phyloP scores from a whole-genome alignment of 2,329 filamentous ascomycete genomes.

The Ophiostoma montium region DNA sequence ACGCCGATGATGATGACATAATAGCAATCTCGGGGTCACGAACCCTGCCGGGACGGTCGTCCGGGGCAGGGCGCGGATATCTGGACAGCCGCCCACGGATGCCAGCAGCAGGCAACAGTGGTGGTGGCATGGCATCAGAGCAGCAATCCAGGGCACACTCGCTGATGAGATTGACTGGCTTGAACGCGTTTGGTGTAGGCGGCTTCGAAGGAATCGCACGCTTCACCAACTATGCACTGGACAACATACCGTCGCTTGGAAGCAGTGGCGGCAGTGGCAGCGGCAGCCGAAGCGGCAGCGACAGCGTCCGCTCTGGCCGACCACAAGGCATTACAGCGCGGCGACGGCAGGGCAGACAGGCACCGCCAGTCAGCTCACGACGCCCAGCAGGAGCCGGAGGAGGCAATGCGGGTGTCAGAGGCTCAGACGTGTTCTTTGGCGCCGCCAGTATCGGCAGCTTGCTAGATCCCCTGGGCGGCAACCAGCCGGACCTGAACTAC shows the following conservation, averaged over 20 bases:
- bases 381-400: no score
- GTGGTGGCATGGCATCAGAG: neutral
- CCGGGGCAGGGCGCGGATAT: neutral
- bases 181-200: neutral
- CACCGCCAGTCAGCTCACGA: no score
- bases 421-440: no score
- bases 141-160: neutral
- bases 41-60: neutral
- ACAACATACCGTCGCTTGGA: neutral
- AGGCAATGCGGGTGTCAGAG: no score
- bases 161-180: neutral
- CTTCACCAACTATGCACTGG: neutral
- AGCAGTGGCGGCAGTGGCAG: neutral
- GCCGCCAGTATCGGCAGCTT: no score
- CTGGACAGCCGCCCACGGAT: neutral
- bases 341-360: neutral
- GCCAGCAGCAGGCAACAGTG: neutral
- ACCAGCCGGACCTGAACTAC: conserved; percentile 19
- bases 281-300: neutral
- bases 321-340: neutral
- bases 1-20: neutral
- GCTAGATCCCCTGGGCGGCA: conserved; percentile 17
- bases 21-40: neutral
- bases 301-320: neutral
- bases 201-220: neutral